A percentile compares a stretch with the other conserved stretches of the same genome.
These are phyloP conservation scores for Thalia dealbata DNA, from an alignment of 176 grass and related monocot species.

Conservation along the genomic window DNA sequence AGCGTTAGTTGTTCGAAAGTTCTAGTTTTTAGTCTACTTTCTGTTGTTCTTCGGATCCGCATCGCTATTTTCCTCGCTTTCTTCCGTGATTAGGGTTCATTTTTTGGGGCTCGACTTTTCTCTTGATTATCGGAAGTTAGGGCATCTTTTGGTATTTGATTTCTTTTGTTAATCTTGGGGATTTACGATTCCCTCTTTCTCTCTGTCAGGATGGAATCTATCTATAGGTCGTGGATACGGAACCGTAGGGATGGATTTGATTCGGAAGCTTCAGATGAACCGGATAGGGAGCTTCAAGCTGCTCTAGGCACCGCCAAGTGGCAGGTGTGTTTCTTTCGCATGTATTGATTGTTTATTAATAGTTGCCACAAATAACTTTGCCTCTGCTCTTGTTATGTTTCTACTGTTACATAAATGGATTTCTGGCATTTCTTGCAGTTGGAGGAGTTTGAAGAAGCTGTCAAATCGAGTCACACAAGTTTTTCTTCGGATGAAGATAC, in stretches of 20 bases:
- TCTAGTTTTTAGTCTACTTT: not conserved
- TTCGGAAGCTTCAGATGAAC: conserved; percentile 33
- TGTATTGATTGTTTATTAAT: not conserved
- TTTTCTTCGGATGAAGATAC: conserved; percentile 52
- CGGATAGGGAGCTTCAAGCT: conserved; percentile 57
- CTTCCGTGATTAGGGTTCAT: not conserved
- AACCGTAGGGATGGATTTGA: conserved; percentile 25
- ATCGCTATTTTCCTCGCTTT: not conserved
- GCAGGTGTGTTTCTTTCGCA: conserved; percentile 46
- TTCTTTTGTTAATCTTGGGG: not conserved
- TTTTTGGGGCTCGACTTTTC: not conserved
- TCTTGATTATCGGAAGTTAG: not conserved
- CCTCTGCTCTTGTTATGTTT: not conserved
- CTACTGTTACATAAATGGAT: not conserved
- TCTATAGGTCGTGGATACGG: conserved; percentile 68
- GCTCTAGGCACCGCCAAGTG: conserved; percentile 88
- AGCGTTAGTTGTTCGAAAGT: not conserved
- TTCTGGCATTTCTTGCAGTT: conserved; percentile 27
- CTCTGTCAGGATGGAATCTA: conserved; percentile 84
- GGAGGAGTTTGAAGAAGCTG: conserved; percentile 80
- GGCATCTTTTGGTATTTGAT: not conserved
- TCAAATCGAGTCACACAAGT: conserved; percentile 40
- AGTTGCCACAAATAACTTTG: conserved; percentile 4
- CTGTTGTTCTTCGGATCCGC: not conserved
- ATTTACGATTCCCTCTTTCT: not conserved